Evolutionary conservation across 2,329 filamentous ascomycete genomes (phyloP), one percentile per base, ranked within the genome.

Genomic region (Colletotrichum phormii): DNA sequence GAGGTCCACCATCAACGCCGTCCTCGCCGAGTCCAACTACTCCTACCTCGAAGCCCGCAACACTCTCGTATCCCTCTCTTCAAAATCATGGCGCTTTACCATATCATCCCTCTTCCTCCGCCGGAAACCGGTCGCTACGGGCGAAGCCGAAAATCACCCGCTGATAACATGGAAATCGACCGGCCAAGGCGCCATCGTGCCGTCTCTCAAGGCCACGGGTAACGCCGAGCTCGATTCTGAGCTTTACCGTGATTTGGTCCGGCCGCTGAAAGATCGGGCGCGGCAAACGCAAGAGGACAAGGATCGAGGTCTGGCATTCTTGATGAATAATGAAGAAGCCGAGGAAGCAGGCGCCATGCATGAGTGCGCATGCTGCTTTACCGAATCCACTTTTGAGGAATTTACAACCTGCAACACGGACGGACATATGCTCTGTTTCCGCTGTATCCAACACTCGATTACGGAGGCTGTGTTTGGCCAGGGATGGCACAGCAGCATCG

Each of bases 391-490:
- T 0, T 94, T 95, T 75, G 93, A 96, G 80, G 90, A 94, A 77
- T 88, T 95, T 71, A 90, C 93, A 0, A 88, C 89, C n/a, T 97
- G 94, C 83, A 89, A 89, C 78, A 82, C 86, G 37, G 87, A 89
- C 3, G 91, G 90, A 1, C 94, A 97, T 82, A 89, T 94, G 79
- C 87, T 96, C 67, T 97, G 94, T 83, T 92, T 95, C 82, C 89
- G 90, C 58, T 98, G 97, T 81, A 92, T 98, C 63, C 92, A 92
- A 75, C 91, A 93, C 75, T 92, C 95, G 12, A 89, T 96, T 72
- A 93, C 92, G 62, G 96, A 98, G 80, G 95, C 95, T 2, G 85
- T 98, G 0, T 98, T 97, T 80, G 97, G 97, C 0, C 97, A 98
- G 81, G 94, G 94, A 64, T 98, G 96, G 94, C 89, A 91, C 62